phyloP scores from a whole-genome alignment of 768 basidiomycete species.

The Pulveroboletus sp. region DNA sequence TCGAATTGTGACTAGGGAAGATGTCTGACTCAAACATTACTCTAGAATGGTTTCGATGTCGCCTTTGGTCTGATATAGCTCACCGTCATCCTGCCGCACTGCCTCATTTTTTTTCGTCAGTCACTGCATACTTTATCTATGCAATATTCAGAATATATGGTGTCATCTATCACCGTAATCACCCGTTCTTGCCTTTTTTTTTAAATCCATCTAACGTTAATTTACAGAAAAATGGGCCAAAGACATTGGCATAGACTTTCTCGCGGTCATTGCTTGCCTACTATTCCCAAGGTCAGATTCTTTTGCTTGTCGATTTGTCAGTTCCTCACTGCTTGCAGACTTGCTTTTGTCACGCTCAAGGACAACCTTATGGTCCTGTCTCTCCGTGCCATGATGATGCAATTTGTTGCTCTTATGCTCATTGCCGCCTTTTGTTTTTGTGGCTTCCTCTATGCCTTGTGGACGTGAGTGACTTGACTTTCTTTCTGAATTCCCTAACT shows the following conservation, averaged over 20 bases:
- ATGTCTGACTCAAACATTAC: constrained; percentile 11
- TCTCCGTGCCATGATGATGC: constrained; percentile 87
- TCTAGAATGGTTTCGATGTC: constrained; percentile 88
- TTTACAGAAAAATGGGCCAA: constrained; percentile 63
- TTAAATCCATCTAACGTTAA: constrained; percentile 1
- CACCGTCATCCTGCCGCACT: background rate
- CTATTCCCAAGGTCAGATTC: constrained; percentile 78
- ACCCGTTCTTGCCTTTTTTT: background rate
- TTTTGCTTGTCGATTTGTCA: background rate
- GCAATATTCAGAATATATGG: constrained; percentile 77
- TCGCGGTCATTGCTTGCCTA: constrained; percentile 86
- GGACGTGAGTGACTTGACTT: constrained; percentile 63
- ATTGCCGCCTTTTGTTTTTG: constrained; percentile 89
- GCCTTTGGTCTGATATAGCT: constrained; percentile 63
- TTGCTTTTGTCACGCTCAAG: constrained; percentile 89
- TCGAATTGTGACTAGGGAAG: constrained; percentile 7
- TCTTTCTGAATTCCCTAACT: constrained; percentile 8
- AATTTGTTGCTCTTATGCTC: constrained; percentile 81
- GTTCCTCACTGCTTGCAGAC: constrained; percentile 38
- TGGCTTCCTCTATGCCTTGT: constrained; percentile 90
- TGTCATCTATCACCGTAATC: constrained; percentile 54
- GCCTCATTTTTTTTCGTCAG: constrained; percentile 34
- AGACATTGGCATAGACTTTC: constrained; percentile 71
- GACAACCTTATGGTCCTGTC: constrained; percentile 79
- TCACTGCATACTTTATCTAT: constrained; percentile 78